These are phyloP conservation scores for Tolypocladium capitatum DNA, from an alignment of 2,329 filamentous ascomycete genomes.

Conservation along the genomic window DNA sequence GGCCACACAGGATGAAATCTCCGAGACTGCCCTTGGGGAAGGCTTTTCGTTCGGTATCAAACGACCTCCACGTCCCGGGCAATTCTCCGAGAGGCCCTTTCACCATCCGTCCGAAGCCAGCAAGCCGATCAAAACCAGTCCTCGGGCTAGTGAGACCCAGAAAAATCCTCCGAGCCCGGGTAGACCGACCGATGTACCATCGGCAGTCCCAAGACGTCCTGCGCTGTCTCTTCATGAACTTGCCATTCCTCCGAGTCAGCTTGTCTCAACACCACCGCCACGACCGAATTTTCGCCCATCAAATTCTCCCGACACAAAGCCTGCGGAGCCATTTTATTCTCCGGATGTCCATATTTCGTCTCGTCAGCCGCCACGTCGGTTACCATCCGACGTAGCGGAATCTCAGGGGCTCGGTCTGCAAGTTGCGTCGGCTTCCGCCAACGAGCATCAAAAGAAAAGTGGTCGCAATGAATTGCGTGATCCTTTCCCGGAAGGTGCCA, in stretches of 20 bases:
- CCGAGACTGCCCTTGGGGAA: conserved; percentile 3
- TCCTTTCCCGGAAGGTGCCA: neutral
- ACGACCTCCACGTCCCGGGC: conserved; percentile 6
- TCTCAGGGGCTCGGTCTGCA: neutral
- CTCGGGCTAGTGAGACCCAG: neutral
- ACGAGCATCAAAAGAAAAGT: neutral
- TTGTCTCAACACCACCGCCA: neutral
- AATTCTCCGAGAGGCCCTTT: conserved; percentile 4
- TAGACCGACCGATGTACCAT: neutral
- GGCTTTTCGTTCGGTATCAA: conserved; percentile 8
- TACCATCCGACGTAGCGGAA: neutral
- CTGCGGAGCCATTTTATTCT: neutral
- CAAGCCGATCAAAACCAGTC: neutral
- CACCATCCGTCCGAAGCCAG: neutral
- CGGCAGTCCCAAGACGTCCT: neutral
- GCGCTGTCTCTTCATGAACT: conserved; percentile 1
- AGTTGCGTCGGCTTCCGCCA: neutral
- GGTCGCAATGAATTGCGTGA: neutral
- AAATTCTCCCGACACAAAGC: neutral
- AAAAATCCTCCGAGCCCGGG: neutral
- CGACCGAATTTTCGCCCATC: neutral
- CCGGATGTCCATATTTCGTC: neutral
- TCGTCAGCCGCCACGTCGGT: neutral
- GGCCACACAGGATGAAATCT: conserved; percentile 2
- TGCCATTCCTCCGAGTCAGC: neutral